Evolutionary conservation across 164 flowering plant species (phyloP), one percentile per base, ranked within the genome.

Genomic region (Stephania yunnanensis): DNA sequence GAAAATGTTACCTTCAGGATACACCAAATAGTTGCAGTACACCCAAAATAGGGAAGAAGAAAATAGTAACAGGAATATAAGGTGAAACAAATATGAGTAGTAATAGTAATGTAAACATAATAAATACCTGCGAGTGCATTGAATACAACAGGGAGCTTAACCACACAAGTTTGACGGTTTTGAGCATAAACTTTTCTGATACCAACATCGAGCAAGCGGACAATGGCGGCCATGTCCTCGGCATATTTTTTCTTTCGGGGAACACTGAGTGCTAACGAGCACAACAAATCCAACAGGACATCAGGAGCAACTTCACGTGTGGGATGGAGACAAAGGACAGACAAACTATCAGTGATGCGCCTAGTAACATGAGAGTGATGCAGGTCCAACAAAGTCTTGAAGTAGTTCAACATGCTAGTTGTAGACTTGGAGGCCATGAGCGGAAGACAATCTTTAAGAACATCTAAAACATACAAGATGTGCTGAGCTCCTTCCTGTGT

Each of bases 201-300:
- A 71, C 97, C 97, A 78, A 80, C 87, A 84, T 85, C 93, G 61
- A 96, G 87, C 81, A 94, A 80, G 15, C 98, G 93, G 73, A 89
- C 88, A 55, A 88, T 86, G 76, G 83, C 86, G 12, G 93, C 87
- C 92, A 92, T 80, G 74, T 71, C 84, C 87, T 92, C 98, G 2
- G 81, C 91, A 73, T 92, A 85, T 15, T 86, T 88, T 80, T 88
- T 93, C 64, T 80, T 78, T 11, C 78, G 69, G 6, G 91, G 84
- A 53, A 84, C 79, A 68, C 87, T 85, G 7, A 78, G 46, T 70
- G 91, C 90, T 68, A 94, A 75, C 2, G 86, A 85, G 81, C 90
- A 84, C 67, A 94, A 81, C 73, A 96, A 73, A 71, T 94, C 97
- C 10, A 89, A 81, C 55, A 96, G 55, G 7, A 70, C 80, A 69